Base-by-base conservation (phyloP, 2,329 filamentous ascomycete species). In the Aspergillus quadrilineatus region DNA sequence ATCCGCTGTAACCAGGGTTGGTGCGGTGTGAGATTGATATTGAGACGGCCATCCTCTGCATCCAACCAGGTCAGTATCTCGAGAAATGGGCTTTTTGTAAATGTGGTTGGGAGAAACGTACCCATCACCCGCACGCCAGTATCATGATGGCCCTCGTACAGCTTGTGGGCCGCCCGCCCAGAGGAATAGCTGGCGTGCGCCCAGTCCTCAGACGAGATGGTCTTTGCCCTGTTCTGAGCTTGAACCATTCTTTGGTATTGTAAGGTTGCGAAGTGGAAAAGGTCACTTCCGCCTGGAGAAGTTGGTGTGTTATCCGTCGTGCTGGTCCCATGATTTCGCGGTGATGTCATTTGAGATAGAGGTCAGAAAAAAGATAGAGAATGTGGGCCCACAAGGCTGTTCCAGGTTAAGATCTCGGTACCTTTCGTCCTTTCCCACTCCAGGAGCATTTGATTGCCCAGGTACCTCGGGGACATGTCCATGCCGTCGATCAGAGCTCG, bases 1-100 rank as follows among this genome's bases (percentile, higher is more conserved):
- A 92, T 77, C 58, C 86, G 83, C 2, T 88, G 85, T 4, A 93
- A 77, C 53, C 82, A 82, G 53, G 80, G 77, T 63, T 82, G 86
- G 63, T 85, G 87, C 69, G 91, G 87, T 67, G 88, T 86, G 74
- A 94, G 90, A 60, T 86, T 87, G 75, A 94, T 91, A 67, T 91
- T 86, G 65, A 94, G 81, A 67, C 90, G 85, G 26, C 90, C 90
- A 75, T 92, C 88, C 58, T 84, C 89, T 85, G n/a, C 6, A 22
- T 22, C 6, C 5, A 14, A 5, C 1, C 34, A 37, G 7, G 14
- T 37, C 12, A 37, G 34, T 37, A 17, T 37, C 12, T 37, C 34
- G 14, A 37, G 34, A 22, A 9, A 12, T 14, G 34, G 14, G 34
- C 34, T 37, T 22, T 17, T 22, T 22, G 22, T 22, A 22, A 2